Base-by-base conservation (phyloP, 2,329 filamentous ascomycete species). In the Bipolaris cookei region DNA sequence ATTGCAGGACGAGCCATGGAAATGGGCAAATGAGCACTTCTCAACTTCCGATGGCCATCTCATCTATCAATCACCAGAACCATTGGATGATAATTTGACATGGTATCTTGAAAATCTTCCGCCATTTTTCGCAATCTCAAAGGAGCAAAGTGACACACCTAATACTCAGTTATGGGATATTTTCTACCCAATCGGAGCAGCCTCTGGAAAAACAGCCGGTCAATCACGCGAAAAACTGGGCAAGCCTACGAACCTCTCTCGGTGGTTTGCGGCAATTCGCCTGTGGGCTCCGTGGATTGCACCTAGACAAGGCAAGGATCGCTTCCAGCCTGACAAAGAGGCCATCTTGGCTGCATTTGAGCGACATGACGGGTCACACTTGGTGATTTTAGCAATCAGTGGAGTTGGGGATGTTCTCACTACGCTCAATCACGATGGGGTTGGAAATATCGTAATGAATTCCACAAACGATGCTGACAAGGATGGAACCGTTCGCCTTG, bases 261-360 rank as follows among this genome's bases (percentile, higher is more conserved):
- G 90, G 65, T 96, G 92, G 87, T 94, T 97, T 72, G 87, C 91
- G 6, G 78, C 97, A 11, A 88, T 96, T 4, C 86, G 92, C 16
- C 81, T 91, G 3, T 95, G 88, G 86, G 84, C 84, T 32, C 89
- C 92, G 1, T 98, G 94, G 94, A 79, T 97, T 10, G 91, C 90
- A 6, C 94, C 94, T n/a, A 83, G 92, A 37, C 93, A 97, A 73
- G 93, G 93, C 11, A 87, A 84, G 60, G 76, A 80, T 3, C 78
- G 78, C 0, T 90, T 96, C 54, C 78, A 79, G 4, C 80, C 93
- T 4, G 89, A 92, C 59, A 90, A 92, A 65, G 90, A 96, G 68
- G 91, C 87, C 1, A 77, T 97, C 2, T 72, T 96, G 16, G 87
- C 88, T 56, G 90, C 91, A 0, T 97, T 97, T 65, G 79, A 96